A percentile compares a stretch with the other conserved stretches of the same genome.
phyloP scores from a whole-genome alignment of 2,329 filamentous ascomycete species.

The Arthrobotrys sinensis region DNA sequence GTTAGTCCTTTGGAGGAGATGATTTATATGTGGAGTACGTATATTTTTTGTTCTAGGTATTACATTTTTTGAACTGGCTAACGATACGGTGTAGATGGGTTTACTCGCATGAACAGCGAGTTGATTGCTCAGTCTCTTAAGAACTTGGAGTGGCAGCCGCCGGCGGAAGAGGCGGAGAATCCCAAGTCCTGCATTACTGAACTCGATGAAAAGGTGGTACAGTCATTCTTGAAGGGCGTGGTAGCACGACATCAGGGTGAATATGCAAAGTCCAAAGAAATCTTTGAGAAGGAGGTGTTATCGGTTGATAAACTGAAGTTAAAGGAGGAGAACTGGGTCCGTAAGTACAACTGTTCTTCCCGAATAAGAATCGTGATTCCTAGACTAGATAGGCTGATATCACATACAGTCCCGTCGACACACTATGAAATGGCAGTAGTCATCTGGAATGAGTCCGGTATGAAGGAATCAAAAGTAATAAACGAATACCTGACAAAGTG shows the following conservation, averaged over 20 bases:
- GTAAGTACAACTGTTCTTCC: slow-evolving; percentile 67
- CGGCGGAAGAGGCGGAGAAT: slow-evolving; percentile 72
- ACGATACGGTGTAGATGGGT: slow-evolving; percentile 72
- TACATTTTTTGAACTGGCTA: neutral
- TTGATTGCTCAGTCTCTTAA: slow-evolving; percentile 77
- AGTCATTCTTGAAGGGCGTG: slow-evolving; percentile 77
- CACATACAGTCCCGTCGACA: slow-evolving; percentile 74
- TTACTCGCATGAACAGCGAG: slow-evolving; percentile 80
- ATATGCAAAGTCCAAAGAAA: slow-evolving; percentile 76
- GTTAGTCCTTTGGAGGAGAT: slow-evolving; percentile 88
- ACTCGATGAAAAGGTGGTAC: slow-evolving; percentile 76
- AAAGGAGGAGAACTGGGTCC: slow-evolving; percentile 75
- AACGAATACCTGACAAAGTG: slow-evolving; percentile 77
- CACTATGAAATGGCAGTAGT: slow-evolving; percentile 90
- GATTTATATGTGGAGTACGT: slow-evolving; percentile 85
- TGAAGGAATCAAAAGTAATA: slow-evolving; percentile 74
- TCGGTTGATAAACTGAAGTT: slow-evolving; percentile 73
- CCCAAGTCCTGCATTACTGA: slow-evolving; percentile 67
- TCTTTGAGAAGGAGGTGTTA: slow-evolving; percentile 75
- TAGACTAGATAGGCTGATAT: slow-evolving; percentile 17
- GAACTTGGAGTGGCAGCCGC: slow-evolving; percentile 74
- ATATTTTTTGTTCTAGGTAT: neutral
- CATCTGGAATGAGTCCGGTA: slow-evolving; percentile 78
- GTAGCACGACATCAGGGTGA: slow-evolving; percentile 76
- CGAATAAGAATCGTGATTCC: neutral